Conservation (phyloP, 2,329 filamentous ascomycete species). For the Aurifilum marmelostoma region DNA sequence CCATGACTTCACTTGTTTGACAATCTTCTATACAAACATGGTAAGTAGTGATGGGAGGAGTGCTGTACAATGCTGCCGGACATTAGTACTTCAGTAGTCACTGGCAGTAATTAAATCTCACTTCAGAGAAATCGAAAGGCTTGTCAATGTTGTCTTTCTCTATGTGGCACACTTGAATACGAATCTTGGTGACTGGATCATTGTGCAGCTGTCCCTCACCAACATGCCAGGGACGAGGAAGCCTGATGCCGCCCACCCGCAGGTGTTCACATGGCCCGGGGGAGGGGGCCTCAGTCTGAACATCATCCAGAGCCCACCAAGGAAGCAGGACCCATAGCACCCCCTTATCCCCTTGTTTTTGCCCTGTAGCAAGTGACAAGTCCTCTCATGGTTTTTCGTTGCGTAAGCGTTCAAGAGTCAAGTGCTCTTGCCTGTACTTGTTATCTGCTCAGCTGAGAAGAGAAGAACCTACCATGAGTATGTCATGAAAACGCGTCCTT, state of each 20-base stretch:
- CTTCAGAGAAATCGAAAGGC: neutral
- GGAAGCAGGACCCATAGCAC: neutral
- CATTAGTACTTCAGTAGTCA: too few relatives aligned
- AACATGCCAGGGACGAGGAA: neutral
- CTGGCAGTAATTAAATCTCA: neutral
- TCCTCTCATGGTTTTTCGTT: too few relatives aligned
- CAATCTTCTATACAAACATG: neutral
- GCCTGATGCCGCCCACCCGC: too few relatives aligned
- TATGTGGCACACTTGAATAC: neutral
- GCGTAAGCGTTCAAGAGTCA: neutral
- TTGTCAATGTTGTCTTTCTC: neutral
- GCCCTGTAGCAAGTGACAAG: too few relatives aligned
- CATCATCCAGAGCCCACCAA: neutral
- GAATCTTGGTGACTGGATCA: neutral
- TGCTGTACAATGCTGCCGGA: neutral
- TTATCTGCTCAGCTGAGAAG: neutral
- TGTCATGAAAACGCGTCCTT: neutral
- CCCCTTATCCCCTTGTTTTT: too few relatives aligned
- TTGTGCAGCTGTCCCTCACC: neutral
- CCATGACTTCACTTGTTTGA: neutral
- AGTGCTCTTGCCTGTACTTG: neutral
- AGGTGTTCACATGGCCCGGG: too few relatives aligned
- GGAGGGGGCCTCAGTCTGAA: too few relatives aligned
- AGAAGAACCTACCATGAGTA: neutral
- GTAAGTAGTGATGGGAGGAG: neutral